Percentiles rank a stretch among this genome's conserved stretches.
These are phyloP conservation scores for Fennellomyces sp. DNA, from an alignment of 371 early-diverging fungal genomes.

Conservation along the genomic window DNA sequence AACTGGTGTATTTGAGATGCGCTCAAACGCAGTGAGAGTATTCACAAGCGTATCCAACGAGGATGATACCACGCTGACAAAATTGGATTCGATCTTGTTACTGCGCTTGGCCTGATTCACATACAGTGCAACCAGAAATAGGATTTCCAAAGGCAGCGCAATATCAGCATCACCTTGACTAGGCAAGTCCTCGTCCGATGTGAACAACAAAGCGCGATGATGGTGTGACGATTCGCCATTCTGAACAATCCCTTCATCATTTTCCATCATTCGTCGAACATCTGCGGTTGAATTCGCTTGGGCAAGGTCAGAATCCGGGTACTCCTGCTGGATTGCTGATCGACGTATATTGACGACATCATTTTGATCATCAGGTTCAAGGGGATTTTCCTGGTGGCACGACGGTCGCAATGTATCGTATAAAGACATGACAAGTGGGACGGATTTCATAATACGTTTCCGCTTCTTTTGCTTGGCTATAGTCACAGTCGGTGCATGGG, in stretches of 20 bases:
- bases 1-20: conserved; percentile 78
- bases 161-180: conserved; percentile 46
- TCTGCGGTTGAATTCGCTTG: conserved; percentile 19
- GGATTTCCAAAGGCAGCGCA: conserved; percentile 62
- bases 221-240: conserved; percentile 17
- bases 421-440: conserved; percentile 17
- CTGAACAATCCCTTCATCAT: not conserved
- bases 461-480: not conserved
- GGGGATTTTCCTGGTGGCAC: conserved; percentile 6
- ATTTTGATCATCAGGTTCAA: conserved; percentile 36
- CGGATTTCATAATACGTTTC: conserved; percentile 1
- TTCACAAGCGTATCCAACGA: conserved; percentile 62
- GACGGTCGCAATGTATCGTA: conserved; percentile 29
- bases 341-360: conserved; percentile 37
- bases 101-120: conserved; percentile 48
- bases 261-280: conserved; percentile 4
- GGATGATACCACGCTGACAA: conserved; percentile 47
- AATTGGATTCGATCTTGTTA: conserved; percentile 52
- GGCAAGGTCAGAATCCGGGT: conserved; percentile 29
- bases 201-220: conserved; percentile 16
- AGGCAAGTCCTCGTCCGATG: conserved; percentile 42
- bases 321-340: conserved; percentile 27
- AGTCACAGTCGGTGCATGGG: not conserved
- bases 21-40: conserved; percentile 69
- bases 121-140: conserved; percentile 56